Percentiles rank a stretch among this genome's conserved stretches.
Conservation (phyloP, 2,329 filamentous ascomycete genomes). For the Fusarium humuli region DNA sequence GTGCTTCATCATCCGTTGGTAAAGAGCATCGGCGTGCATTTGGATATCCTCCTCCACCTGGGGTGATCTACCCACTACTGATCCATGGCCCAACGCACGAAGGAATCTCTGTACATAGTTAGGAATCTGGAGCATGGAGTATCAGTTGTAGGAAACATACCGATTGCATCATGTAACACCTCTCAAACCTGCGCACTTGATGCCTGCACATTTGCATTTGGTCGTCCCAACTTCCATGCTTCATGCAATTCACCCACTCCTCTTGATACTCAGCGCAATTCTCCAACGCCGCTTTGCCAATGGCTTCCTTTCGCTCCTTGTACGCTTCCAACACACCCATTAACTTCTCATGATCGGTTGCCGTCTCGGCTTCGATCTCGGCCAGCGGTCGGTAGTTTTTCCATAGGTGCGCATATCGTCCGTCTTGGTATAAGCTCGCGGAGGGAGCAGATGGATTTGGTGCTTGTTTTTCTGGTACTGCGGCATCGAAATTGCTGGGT, state of each 20-base stretch:
- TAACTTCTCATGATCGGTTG: slow-evolving; percentile 83
- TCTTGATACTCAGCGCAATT: slow-evolving; percentile 92
- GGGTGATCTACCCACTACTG: slow-evolving; percentile 70
- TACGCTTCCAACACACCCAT: slow-evolving; percentile 83
- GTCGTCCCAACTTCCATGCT: slow-evolving; percentile 73
- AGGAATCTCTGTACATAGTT: slow-evolving; percentile 75
- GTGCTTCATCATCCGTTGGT: slow-evolving; percentile 86
- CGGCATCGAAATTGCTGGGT: slow-evolving; percentile 16
- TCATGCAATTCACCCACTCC: slow-evolving; percentile 85
- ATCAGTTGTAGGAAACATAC: slow-evolving; percentile 55
- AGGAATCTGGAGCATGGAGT: background rate
- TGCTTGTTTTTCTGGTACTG: slow-evolving; percentile 32
- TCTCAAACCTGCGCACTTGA: slow-evolving; percentile 81
- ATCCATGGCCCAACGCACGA: slow-evolving; percentile 88
- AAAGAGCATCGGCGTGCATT: slow-evolving; percentile 93
- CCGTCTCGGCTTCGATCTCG: slow-evolving; percentile 75
- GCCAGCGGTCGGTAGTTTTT: slow-evolving; percentile 84
- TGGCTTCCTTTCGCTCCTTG: slow-evolving; percentile 82
- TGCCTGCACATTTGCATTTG: slow-evolving; percentile 83
- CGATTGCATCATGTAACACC: slow-evolving; percentile 90
- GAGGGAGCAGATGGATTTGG: slow-evolving; percentile 55
- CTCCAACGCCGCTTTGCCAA: slow-evolving; percentile 86
- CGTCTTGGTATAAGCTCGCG: slow-evolving; percentile 68
- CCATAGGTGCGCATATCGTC: slow-evolving; percentile 87
- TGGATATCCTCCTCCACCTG: slow-evolving; percentile 88